Percentiles rank a stretch among this genome's conserved stretches.
Evolutionary conservation across 495 filamentous ascomycete genomes (phyloP).

Genomic region (Xanthoparmelia taractica): DNA sequence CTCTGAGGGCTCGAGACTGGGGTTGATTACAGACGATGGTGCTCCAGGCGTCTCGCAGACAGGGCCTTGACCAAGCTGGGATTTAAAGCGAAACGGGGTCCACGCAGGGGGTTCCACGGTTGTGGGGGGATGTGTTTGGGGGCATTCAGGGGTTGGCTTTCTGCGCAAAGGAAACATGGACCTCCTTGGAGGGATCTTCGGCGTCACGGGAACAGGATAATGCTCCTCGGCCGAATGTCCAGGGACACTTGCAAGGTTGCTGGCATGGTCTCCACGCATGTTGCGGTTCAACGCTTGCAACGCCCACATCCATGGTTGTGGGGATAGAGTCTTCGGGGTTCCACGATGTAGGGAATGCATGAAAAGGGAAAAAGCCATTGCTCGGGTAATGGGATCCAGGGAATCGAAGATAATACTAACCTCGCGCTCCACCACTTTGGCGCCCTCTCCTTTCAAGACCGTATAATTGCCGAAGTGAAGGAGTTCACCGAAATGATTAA

Average conservation of each 20-base stretch:
- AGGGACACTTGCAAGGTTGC: conserved; percentile 11
- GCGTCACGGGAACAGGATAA: background rate
- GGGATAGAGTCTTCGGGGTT: background rate
- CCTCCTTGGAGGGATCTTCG: background rate
- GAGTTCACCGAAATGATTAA: conserved; percentile 83
- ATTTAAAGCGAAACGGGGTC: background rate
- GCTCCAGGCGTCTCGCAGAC: background rate
- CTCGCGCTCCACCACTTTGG: conserved; percentile 76
- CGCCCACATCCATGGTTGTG: background rate
- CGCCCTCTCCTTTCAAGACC: conserved; percentile 75
- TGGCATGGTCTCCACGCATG: background rate
- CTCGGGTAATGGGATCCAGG: conserved; percentile 15
- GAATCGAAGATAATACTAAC: conserved; percentile 42
- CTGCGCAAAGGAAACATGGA: background rate
- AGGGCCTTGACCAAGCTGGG: background rate
- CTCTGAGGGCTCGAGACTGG: background rate
- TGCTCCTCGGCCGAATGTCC: background rate
- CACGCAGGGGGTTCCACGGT: background rate
- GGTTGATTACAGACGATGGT: background rate
- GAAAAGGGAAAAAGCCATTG: conserved; percentile 9
- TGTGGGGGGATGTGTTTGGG: background rate
- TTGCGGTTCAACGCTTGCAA: background rate
- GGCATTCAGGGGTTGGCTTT: background rate
- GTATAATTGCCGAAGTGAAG: conserved; percentile 88
- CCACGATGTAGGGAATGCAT: conserved; percentile 1